Evolutionary conservation across 495 filamentous ascomycete genomes (phyloP), one percentile per base, ranked within the genome.

Genomic region (Penicillium goetzii): DNA sequence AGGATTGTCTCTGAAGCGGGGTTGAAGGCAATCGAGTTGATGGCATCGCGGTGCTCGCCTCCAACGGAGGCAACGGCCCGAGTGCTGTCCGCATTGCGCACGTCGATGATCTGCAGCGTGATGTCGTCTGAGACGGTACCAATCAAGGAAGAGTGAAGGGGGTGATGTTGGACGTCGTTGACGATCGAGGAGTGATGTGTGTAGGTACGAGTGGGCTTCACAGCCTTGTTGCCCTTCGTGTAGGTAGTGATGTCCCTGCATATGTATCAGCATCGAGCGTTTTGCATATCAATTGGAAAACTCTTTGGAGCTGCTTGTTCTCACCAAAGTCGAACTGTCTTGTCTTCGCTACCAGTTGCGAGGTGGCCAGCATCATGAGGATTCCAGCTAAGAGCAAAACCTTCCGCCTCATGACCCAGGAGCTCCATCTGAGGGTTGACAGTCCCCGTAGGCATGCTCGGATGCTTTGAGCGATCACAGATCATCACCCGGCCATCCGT

Each of bases 91-190:
- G 84, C 47, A 56, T 84, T 80, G 51, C 96, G 90, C 25, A 89
- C 83, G 75, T 99, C 96, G 56, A 98, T 82, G 57, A 99, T 90
- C 74, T 97, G 90, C 41, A 98, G 85, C 5, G 91, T 97, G 61
- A 94, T 83, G 70, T 99, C 96, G 72, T 99, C 96, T 23, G 96
- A 98, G 2, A 97, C 95, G 17, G 90, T 93, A 59, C 92, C 96
- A 58, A 99, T 92, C 59, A 96, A 85, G 56, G 86, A 86, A 40
- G 85, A 84, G 60, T 92, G 90, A 52, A 92, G 79, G 28, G 94
- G 93, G 71, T 97, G 93, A 72, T 97, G 88, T 75, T 97, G 90
- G 40, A 99, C 95, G 68, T 98, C 96, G 69, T 98, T 98, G 67
- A 99, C 96, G 41, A 93, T 91, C 4, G 95, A 88, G 28, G 81